Base-by-base conservation (phyloP, 805 yeast species). In the Saturnispora dispora region DNA sequence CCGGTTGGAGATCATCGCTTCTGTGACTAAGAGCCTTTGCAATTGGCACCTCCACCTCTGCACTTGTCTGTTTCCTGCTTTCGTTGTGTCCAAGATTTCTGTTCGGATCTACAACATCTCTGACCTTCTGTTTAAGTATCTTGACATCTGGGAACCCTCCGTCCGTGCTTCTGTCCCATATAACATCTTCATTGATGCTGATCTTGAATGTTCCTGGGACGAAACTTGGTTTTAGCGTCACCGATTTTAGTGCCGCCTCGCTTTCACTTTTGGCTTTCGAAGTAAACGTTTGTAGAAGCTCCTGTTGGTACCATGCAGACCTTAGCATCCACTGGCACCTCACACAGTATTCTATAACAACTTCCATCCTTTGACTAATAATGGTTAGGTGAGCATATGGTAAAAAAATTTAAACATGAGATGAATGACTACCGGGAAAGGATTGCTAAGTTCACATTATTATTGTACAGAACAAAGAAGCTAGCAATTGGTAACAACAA, bases 111-210 rank as follows among this genome's bases (percentile, higher is more conserved):
- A 84, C 65, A 6, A 67, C 60, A 55, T 82, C 78, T 54, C 93
- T 67, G 5, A 88, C 78, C 47, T 76, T 70, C 53, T 81, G 82
- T 65, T 89, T 88, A 56, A 89, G 67, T 15, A 79, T 75, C 62
- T 88, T 89, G 17, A 91, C 79, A 63, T 89, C 96, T 0, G 96
- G 96, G 63, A 88, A 88, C 33, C 96, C 96, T 35, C 79, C 86
- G 48, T 78, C 68, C 13, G 54, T 56, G 17, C 67, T 71, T n/a
- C 89, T 68, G 57, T 83, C 87, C 88, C 88, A 83, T 5, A 83
- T 54, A 1, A 67, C 65, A 18, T 64, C 65, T 8, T 62, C 71
- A 2, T 66, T 61, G 5, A 47, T 17, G 8, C 36, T 53, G 10
- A 90, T 77, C 51, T 74, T 71, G 62, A 88, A 88, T 5, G 79